Evolutionary conservation across 768 basidiomycete species (phyloP).

Genomic region (Scleroderma bovista): DNA sequence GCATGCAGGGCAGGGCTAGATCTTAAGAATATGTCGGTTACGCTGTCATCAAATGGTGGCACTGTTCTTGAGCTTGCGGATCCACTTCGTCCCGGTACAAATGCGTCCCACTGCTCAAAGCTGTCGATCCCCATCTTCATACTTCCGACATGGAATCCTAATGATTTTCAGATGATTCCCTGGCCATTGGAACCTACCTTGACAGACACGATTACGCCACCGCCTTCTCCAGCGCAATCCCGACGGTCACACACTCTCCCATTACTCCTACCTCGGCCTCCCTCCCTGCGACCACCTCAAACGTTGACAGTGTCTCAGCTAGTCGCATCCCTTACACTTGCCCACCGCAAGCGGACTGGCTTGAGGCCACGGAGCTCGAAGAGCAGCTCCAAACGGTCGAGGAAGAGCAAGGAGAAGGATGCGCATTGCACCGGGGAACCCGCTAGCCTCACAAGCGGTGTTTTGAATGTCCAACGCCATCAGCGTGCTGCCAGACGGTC

Average conservation of each 20-base stretch:
- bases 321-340: slow-evolving; percentile 25
- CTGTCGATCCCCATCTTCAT: slow-evolving; percentile 5
- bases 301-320: slow-evolving; percentile 28
- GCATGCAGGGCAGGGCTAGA: background rate
- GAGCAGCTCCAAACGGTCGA: background rate
- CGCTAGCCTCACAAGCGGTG: background rate
- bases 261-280: slow-evolving; percentile 5
- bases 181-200: background rate
- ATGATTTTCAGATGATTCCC: background rate
- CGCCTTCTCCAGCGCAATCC: slow-evolving; percentile 3
- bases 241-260: slow-evolving; percentile 24
- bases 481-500: slow-evolving; percentile 1
- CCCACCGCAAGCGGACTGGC: slow-evolving; percentile 18
- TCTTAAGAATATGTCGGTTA: background rate
- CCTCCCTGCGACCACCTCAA: slow-evolving; percentile 8
- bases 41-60: background rate
- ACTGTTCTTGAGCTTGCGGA: background rate
- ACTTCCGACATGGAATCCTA: background rate
- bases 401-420: background rate
- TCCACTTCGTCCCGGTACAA: background rate
- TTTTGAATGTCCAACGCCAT: background rate
- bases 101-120: background rate
- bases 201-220: background rate
- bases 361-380: background rate
- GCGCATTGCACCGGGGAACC: background rate